Evolutionary conservation across 1,284 basidiomycete genomes (phyloP), one percentile per base, ranked within the genome.

Genomic region (Blastosporella zonata): DNA sequence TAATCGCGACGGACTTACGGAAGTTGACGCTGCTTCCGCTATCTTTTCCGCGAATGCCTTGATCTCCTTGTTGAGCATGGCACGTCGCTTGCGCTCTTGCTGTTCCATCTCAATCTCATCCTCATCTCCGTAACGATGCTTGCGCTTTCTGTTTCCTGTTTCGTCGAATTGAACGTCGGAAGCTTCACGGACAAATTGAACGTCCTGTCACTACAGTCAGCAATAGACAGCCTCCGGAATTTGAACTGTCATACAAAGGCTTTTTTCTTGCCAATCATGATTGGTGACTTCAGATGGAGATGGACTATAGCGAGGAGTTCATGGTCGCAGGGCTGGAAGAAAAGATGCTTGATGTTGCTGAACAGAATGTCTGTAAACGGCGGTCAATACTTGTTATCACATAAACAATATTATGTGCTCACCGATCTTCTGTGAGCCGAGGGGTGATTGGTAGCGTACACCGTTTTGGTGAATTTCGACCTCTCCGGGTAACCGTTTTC

Each of bases 51-150:
- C 90, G 68, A 98, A 99, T 18, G 82, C 73, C 66, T 93, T 95
- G 71, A 99, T 96, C 66, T 97, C 91, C 65, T 90, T 94, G 77
- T 99, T 99, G 33, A 98, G 75, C 68, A 90, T 78, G 47, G 89
- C 87, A 45, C 95, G 76, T 21, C 93, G 84, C 65, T 90, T 90
- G 49, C 95, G 79, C 69, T 99, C 97, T 66, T 96, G 93, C 65
- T 98, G 96, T 66, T 99, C 97, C 69, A 97, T 88, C 73, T 99
- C 96, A 55, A 99, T 95, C 71, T 99, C 97, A 66, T 99, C 97
- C 67, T 99, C 97, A 64, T 99, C 97, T 34, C 96, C 96, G 62
- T 97, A 97, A 47, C 95, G 84, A 57, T 96, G 92, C 70, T 97
- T 95, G 53, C 97, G 84, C 69, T 98, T 99, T 58, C 94, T 84